phyloP scores from a whole-genome alignment of 2,329 filamentous ascomycete species.

The Exophiala sp. region DNA sequence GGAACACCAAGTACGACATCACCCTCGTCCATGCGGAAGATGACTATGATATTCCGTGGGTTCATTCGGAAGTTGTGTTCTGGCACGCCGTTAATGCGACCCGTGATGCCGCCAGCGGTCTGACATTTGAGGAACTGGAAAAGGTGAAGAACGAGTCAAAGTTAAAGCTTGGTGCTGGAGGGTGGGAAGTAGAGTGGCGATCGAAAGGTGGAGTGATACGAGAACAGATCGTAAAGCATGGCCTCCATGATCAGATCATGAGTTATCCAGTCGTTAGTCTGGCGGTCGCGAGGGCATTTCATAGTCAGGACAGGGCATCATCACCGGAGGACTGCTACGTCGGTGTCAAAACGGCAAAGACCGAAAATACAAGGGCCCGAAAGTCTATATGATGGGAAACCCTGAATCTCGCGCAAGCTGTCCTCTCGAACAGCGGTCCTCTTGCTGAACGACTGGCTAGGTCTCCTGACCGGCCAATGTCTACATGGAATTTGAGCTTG shows the following conservation, averaged over 20 bases:
- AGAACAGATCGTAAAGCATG: constrained; percentile 55
- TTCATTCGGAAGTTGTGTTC: constrained; percentile 50
- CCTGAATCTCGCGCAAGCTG: too few species aligned
- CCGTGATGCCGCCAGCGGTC: constrained; percentile 34
- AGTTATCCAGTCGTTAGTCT: constrained; percentile 53
- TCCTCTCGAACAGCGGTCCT: too few species aligned
- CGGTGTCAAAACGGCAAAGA: too few species aligned
- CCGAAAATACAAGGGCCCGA: too few species aligned
- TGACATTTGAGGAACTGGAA: constrained; percentile 43
- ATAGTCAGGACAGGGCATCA: neutral
- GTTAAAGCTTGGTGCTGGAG: constrained; percentile 46
- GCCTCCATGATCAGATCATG: constrained; percentile 58
- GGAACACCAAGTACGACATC: constrained; percentile 30
- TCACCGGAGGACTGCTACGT: too few species aligned
- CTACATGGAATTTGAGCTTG: too few species aligned
- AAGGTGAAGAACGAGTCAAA: constrained; percentile 40
- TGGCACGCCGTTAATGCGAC: constrained; percentile 56
- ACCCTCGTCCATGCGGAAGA: constrained; percentile 37
- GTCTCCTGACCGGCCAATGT: too few species aligned
- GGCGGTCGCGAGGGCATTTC: constrained; percentile 50
- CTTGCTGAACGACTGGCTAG: too few species aligned
- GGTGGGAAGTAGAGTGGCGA: constrained; percentile 49
- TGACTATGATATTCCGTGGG: constrained; percentile 29
- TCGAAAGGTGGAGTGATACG: constrained; percentile 48
- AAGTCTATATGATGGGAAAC: too few species aligned